A percentile compares a stretch with the other conserved stretches of the same genome.
Conservation (phyloP, 129 eudicot species). For the Smallanthus sonchifolius region DNA sequence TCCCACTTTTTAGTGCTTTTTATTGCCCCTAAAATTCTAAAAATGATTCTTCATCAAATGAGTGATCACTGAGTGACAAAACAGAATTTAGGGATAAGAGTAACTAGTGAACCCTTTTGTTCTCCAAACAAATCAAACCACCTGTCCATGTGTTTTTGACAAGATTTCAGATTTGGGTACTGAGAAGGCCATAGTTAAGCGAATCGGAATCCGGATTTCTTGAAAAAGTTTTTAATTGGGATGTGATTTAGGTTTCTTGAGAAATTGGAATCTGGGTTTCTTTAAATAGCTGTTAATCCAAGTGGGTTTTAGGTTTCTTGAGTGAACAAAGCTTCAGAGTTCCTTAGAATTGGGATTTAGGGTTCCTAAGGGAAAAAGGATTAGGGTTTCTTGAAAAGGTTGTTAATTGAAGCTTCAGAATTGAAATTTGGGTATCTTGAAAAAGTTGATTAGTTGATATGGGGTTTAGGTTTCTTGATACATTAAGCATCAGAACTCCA, state of each 20-base stretch:
- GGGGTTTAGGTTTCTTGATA: slow-evolving; percentile 4
- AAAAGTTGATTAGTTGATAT: not conserved
- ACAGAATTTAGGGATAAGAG: slow-evolving; percentile 31
- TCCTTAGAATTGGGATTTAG: not conserved
- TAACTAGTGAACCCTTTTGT: slow-evolving; percentile 14
- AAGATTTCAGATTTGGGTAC: not conserved
- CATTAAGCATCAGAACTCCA: not conserved
- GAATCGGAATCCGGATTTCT: not conserved
- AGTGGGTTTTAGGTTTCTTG: slow-evolving; percentile 24
- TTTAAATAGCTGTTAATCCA: slow-evolving; percentile 10
- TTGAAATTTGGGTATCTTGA: not conserved
- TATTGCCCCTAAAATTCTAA: slow-evolving; percentile 13
- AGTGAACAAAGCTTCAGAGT: no score
- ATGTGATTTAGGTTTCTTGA: not conserved
- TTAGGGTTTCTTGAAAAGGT: slow-evolving; percentile 24
- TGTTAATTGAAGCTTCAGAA: slow-evolving; percentile 35
- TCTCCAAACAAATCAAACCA: slow-evolving; percentile 19
- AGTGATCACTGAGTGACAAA: slow-evolving; percentile 18
- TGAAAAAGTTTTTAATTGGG: not conserved
- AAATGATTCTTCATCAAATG: slow-evolving; percentile 25
- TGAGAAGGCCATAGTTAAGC: not conserved
- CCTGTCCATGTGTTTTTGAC: slow-evolving; percentile 17
- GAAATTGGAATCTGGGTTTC: slow-evolving; percentile 15
- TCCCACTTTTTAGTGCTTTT: slow-evolving; percentile 21
- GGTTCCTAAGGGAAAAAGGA: slow-evolving; percentile 1